Base-by-base conservation (phyloP, 2,329 filamentous ascomycete species). In the Acarospora socialis region DNA sequence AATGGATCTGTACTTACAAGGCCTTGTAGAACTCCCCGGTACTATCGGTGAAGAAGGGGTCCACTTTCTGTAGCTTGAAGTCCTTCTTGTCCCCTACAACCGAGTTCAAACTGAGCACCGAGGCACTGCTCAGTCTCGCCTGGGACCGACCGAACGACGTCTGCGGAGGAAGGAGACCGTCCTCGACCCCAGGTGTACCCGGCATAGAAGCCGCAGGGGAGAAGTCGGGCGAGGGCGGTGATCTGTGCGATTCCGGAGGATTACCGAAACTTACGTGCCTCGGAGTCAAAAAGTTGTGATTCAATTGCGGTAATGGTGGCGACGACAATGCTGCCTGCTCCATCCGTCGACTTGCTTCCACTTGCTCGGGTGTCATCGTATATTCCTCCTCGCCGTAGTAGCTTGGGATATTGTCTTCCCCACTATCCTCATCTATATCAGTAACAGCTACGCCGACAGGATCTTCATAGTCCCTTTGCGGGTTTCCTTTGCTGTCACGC, bases 11-110 rank as follows among this genome's bases (percentile, higher is more conserved):
- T n/a, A n/a, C n/a, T n/a, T n/a, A n/a, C 39, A 76, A 77, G 2
- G 56, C 60, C 37, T 59, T 59, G 40, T 68, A 72, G 48, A 73
- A 78, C 39, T 73, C 61, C 19, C 71, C 73, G 20, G 63, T 70
- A 28, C 66, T 65, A 46, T 78, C 74, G 4, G 68, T 77, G 54
- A 79, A 79, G 54, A 71, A 73, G 2, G 73, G 73, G 42, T 74
- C 71, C 0, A 78, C 69, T 34, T 76, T 72, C 46, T 78, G 73
- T 10, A 77, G 61, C 38, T 69, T 66, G 46, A 67, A 73, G 44
- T 74, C 65, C 32, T 66, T 67, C 46, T 73, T 72, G 36, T 70
- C 69, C 12, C 71, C 68, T 16, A 75, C 60, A 18, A 77, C 62
- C 3, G 61, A 61, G 32, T 70, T 58, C 3, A 73, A 56, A 17